A percentile compares a stretch with the other conserved stretches of the same genome.
Conservation (phyloP, 192 early-diverging fungal species). For the Coemansia sp. region DNA sequence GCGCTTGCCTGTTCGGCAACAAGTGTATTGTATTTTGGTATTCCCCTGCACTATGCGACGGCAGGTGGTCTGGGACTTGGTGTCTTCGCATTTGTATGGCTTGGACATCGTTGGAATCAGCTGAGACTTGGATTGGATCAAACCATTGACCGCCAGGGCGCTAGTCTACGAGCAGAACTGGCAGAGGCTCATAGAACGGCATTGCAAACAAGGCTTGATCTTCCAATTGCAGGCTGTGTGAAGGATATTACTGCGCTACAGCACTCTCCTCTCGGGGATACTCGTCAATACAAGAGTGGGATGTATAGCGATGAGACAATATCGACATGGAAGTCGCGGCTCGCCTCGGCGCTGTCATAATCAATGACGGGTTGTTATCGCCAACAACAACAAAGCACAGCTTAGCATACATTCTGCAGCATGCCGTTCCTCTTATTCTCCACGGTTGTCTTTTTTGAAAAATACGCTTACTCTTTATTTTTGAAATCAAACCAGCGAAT, state of each 20-base stretch:
- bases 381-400: background rate
- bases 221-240: slow-evolving; percentile 15
- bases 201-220: slow-evolving; percentile 25
- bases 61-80: slow-evolving; percentile 19
- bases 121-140: slow-evolving; percentile 18
- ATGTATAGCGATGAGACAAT: background rate
- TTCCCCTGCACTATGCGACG: slow-evolving; percentile 18
- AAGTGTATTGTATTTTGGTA: slow-evolving; percentile 5
- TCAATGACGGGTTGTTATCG: background rate
- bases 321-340: slow-evolving; percentile 30
- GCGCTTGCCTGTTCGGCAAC: slow-evolving; percentile 15
- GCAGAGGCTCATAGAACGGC: slow-evolving; percentile 11
- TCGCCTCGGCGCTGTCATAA: slow-evolving; percentile 9
- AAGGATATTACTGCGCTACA: slow-evolving; percentile 1
- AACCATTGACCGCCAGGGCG: slow-evolving; percentile 22
- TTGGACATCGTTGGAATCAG: slow-evolving; percentile 33
- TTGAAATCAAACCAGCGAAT: background rate
- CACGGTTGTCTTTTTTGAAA: background rate
- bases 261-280: background rate
- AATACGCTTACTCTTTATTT: slow-evolving; percentile 1
- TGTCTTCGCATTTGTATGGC: slow-evolving; percentile 32
- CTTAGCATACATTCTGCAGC: too few species aligned
- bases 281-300: background rate
- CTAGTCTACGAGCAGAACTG: slow-evolving; percentile 15
- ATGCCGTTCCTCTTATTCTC: too few species aligned